phyloP scores from a whole-genome alignment of 2,329 filamentous ascomycete genomes.

The Cladosporium halotolerans region DNA sequence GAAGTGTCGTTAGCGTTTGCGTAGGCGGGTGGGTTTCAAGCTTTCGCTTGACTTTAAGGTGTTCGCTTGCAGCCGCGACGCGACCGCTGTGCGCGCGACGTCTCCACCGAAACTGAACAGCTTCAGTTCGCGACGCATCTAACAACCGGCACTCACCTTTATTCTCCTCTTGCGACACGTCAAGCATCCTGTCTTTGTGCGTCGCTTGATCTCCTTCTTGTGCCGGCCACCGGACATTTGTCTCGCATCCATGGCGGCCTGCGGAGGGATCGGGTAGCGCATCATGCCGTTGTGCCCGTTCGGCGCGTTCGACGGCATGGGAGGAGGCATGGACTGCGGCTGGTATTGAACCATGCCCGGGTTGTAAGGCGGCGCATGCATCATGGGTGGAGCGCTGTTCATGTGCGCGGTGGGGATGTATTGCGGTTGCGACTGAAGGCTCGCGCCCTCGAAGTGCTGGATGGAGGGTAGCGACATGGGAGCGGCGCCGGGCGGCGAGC shows the following conservation, averaged over 20 bases:
- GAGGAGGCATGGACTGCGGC: constrained; percentile 19
- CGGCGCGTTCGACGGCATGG: constrained; percentile 19
- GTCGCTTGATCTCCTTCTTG: constrained; percentile 68
- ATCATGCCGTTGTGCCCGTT: constrained; percentile 31
- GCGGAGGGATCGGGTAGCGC: constrained; percentile 52
- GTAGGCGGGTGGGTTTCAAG: neutral
- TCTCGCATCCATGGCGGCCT: constrained; percentile 39
- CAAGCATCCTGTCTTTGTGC: constrained; percentile 54
- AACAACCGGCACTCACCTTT: constrained; percentile 51
- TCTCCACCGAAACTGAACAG: neutral
- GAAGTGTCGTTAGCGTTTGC: neutral
- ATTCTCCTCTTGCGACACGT: constrained; percentile 57
- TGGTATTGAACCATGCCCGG: constrained; percentile 21
- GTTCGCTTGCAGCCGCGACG: constrained; percentile 13
- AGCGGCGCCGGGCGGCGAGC: constrained; percentile 9
- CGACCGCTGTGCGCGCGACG: constrained; percentile 4
- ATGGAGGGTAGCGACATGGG: constrained; percentile 20
- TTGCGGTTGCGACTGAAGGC: constrained; percentile 21
- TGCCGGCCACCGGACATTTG: constrained; percentile 55
- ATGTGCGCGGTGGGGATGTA: constrained; percentile 17
- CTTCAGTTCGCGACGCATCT: no score
- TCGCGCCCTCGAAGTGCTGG: constrained; percentile 20
- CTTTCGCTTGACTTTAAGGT: constrained; percentile 9
- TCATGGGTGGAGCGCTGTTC: constrained; percentile 17
- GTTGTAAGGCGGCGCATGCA: constrained; percentile 21